A percentile compares a stretch with the other conserved stretches of the same genome.
phyloP scores from a whole-genome alignment of 768 basidiomycete genomes.

The Hysterangium stoloniferum region DNA sequence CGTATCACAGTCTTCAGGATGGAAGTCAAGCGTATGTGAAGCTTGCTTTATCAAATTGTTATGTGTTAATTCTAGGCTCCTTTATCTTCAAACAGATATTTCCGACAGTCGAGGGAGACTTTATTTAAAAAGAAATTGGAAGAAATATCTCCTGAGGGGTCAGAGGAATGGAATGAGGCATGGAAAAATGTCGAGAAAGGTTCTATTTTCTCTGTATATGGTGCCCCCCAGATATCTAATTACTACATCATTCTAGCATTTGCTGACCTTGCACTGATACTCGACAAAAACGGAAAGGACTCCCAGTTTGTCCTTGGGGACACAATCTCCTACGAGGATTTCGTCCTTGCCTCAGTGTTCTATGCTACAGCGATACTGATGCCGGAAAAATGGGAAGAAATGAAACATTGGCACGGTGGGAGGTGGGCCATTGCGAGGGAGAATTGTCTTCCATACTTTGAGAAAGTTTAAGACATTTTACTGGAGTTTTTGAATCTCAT shows the following conservation, averaged over 20 bases:
- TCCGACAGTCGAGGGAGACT: background rate
- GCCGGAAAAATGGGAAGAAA: background rate
- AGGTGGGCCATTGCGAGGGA: background rate
- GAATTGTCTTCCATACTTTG: too few species aligned
- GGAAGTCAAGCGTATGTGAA: too few species aligned
- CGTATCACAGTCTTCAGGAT: too few species aligned
- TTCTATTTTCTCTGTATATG: background rate
- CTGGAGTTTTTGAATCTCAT: too few species aligned
- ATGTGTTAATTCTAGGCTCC: too few species aligned
- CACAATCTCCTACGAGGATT: conserved; percentile 32
- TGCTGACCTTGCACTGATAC: conserved; percentile 12
- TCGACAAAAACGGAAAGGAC: conserved; percentile 26
- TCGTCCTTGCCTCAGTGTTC: conserved; percentile 16
- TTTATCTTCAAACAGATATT: background rate
- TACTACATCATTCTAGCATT: background rate
- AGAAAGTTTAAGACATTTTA: too few species aligned
- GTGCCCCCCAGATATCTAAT: background rate
- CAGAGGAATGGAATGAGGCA: background rate
- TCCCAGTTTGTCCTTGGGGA: conserved; percentile 31
- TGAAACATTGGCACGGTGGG: background rate
- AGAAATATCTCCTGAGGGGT: background rate
- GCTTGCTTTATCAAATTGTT: too few species aligned
- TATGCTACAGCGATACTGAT: background rate
- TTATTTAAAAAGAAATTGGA: background rate
- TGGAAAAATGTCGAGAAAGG: background rate